Evolutionary conservation across 352 stramenopile species (phyloP), one percentile per base, ranked within the genome.

Genomic region (Globisporangium paddicum): DNA sequence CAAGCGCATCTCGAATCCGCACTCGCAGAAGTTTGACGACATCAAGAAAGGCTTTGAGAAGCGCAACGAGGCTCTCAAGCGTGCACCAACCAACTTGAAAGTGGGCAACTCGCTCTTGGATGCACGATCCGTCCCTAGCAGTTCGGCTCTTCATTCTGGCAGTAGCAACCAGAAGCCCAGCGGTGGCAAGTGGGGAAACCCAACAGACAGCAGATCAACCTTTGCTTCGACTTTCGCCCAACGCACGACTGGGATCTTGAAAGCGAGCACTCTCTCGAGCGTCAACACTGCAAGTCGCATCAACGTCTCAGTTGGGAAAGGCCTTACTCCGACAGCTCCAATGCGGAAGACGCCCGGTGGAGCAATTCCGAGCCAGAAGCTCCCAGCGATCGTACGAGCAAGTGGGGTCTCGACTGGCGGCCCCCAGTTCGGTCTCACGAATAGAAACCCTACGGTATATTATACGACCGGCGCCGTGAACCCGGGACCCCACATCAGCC

Each of bases 1-100:
- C 1, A 85, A 84, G 46, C 71, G 71, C 25, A 79, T 86, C 30
- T 60, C 71, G 4, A 88, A 90, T 40, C 41, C 72, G 5, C 75
- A 88, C 42, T 58, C 82, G 5, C 79, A 90, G 47, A 80, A 81
- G 35, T 77, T 90, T 19, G 77, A 90, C 52, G 71, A 85, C 48
- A 73, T 90, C 35, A 86, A 82, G 58, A 83, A 78, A 34, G 67
- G 71, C 3, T 88, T 82, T 51, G 70, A 74, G 11, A 75, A 74
- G 28, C 79, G 79, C 47, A 82, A 74, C 53, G 75, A 89, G 51
- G 60, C 65, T 1, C 69, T 89, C 21, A 72, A 79, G 48, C 69
- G 72, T 9, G 48, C 63, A 6, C 67, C 78, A 1, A 64, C 68
- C 10, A 69, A 50, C 38, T 25, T 64, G 19, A 65, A 51, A 7